phyloP scores from a whole-genome alignment of 106 monocot species.

The Apostasia ramifera region DNA sequence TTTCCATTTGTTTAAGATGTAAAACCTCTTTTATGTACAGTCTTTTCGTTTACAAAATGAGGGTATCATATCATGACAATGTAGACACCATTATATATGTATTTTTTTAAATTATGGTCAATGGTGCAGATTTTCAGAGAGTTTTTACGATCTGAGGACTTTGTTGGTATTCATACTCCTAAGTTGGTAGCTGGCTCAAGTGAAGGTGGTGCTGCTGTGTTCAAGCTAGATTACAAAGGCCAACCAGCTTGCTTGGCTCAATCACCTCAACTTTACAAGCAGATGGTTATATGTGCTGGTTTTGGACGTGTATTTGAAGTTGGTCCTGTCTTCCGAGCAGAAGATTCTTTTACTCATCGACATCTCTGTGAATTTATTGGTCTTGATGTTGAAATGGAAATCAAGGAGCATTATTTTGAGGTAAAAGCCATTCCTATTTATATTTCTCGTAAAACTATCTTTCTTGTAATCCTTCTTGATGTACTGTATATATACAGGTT shows the following conservation, averaged over 20 bases:
- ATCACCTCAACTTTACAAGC: conserved; percentile 85
- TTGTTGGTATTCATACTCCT: conserved; percentile 70
- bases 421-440: conserved; percentile 19
- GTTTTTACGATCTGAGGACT: conserved; percentile 49
- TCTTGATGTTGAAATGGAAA: conserved; percentile 95
- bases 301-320: conserved; percentile 87
- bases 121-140: conserved; percentile 49
- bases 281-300: conserved; percentile 81
- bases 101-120: no score
- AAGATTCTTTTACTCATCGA: conserved; percentile 84
- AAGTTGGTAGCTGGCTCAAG: conserved; percentile 75
- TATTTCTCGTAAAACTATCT: not conserved
- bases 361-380: conserved; percentile 91
- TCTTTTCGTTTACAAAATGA: not conserved
- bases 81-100: not conserved
- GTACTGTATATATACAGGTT: conserved; percentile 36
- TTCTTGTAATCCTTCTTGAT: not conserved
- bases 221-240: conserved; percentile 82
- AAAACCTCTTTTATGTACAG: no score
- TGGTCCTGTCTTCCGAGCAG: conserved; percentile 86
- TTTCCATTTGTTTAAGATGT: not conserved
- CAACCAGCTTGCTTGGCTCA: conserved; percentile 91
- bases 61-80: not conserved
- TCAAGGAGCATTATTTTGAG: conserved; percentile 89
- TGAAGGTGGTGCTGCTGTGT: conserved; percentile 94